Evolutionary conservation across 1,139 yeast genomes (phyloP).

Genomic region (Yamadazyma jaroonii): DNA sequence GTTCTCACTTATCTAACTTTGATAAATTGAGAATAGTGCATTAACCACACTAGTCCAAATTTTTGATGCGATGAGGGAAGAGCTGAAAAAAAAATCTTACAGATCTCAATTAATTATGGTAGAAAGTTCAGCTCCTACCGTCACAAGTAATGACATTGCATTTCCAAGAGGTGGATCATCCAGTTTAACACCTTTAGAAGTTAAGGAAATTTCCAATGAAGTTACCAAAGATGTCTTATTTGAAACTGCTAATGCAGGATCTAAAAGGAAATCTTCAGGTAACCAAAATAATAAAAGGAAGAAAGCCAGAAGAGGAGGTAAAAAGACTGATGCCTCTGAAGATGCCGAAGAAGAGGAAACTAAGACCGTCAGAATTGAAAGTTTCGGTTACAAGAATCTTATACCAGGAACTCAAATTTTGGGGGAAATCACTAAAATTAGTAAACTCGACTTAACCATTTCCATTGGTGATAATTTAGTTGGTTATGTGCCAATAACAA

Average conservation of each 20-base stretch:
- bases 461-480: slow-evolving; percentile 80
- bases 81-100: slow-evolving; percentile 4
- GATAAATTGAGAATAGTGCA: slow-evolving; percentile 1
- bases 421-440: slow-evolving; percentile 69
- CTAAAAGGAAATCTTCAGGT: slow-evolving; percentile 30
- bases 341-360: slow-evolving; percentile 22
- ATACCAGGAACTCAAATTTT: slow-evolving; percentile 70
- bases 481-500: slow-evolving; percentile 78
- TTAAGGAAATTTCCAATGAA: slow-evolving; percentile 89
- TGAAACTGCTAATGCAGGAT: slow-evolving; percentile 38
- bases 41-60: not conserved
- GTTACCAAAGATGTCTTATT: slow-evolving; percentile 85
- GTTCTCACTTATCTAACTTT: no score
- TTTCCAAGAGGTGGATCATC: slow-evolving; percentile 97
- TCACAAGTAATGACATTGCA: slow-evolving; percentile 58
- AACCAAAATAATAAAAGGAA: slow-evolving; percentile 25
- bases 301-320: slow-evolving; percentile 37
- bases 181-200: slow-evolving; percentile 82
- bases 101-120: slow-evolving; percentile 4
- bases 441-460: slow-evolving; percentile 61
- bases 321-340: slow-evolving; percentile 22
- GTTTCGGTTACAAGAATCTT: slow-evolving; percentile 57
- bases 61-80: slow-evolving; percentile 7
- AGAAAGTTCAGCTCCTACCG: slow-evolving; percentile 11
- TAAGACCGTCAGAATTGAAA: slow-evolving; percentile 48